A percentile compares a stretch with the other conserved stretches of the same genome.
These are phyloP conservation scores for Metschnikowia amazonensis DNA, from an alignment of 805 yeast species.

Conservation along the genomic window DNA sequence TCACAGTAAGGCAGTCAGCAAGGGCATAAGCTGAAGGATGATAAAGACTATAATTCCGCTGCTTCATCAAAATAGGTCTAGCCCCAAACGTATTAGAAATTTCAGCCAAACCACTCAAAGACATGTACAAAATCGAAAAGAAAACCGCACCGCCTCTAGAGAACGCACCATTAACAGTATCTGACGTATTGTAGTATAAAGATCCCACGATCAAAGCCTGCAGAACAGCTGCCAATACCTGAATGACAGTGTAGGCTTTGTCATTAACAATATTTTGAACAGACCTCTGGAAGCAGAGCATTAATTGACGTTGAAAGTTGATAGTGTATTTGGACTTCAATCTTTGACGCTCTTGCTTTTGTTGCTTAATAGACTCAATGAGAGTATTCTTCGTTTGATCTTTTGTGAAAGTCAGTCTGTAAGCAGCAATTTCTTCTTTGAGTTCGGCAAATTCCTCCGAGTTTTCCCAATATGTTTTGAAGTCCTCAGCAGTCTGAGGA, in stretches of 20 bases:
- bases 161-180: slow-evolving; percentile 53
- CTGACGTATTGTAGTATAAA: slow-evolving; percentile 51
- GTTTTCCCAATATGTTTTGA: slow-evolving; percentile 53
- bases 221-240: slow-evolving; percentile 44
- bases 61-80: slow-evolving; percentile 30
- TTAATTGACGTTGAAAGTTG: slow-evolving; percentile 47
- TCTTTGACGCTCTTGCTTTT: slow-evolving; percentile 36
- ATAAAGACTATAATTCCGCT: slow-evolving; percentile 25
- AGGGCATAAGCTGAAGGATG: slow-evolving; percentile 30
- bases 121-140: slow-evolving; percentile 53
- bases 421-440: slow-evolving; percentile 21
- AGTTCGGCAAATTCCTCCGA: slow-evolving; percentile 34
- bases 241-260: slow-evolving; percentile 45
- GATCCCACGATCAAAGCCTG: slow-evolving; percentile 66
- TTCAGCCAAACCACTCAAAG: slow-evolving; percentile 48
- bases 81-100: slow-evolving; percentile 26
- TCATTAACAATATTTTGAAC: slow-evolving; percentile 57
- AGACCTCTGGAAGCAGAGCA: slow-evolving; percentile 47
- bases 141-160: slow-evolving; percentile 62
- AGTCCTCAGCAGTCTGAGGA: slow-evolving; percentile 62
- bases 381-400: slow-evolving; percentile 25
- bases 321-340: slow-evolving; percentile 41
- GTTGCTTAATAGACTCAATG: slow-evolving; percentile 32
- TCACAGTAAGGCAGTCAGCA: slow-evolving; percentile 20
- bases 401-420: slow-evolving; percentile 6